Conservation (phyloP, 1,284 basidiomycete species). For the Heterobasidion occidentale region DNA sequence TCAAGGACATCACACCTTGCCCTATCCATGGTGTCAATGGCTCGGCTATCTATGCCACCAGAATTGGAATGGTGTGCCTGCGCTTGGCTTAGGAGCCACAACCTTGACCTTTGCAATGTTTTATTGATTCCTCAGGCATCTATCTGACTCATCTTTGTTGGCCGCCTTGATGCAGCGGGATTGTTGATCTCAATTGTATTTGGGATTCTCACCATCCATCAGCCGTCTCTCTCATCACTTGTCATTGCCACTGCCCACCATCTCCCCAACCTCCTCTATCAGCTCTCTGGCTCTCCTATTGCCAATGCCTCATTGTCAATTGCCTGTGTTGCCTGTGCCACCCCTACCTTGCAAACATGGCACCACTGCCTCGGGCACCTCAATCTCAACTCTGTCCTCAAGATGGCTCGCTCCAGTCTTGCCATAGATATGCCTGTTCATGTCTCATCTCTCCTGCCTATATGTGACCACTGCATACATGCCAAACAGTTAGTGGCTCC, state of each 20-base stretch:
- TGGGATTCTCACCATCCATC: not conserved
- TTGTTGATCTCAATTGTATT: not conserved
- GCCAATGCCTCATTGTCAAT: not conserved
- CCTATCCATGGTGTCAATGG: not conserved
- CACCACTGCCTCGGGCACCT: constrained; percentile 20
- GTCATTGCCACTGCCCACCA: not conserved
- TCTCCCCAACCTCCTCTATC: not conserved
- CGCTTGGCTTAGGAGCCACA: not conserved
- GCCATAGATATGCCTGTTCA: constrained; percentile 24
- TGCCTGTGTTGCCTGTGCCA: not conserved
- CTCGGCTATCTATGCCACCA: not conserved
- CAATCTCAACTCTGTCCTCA: constrained; percentile 16
- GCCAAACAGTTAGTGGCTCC: constrained; percentile 12
- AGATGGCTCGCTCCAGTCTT: constrained; percentile 18
- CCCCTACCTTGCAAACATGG: constrained; percentile 21
- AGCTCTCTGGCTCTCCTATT: not conserved
- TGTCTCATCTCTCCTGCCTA: constrained; percentile 13
- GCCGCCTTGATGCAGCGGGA: not conserved
- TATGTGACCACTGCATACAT: constrained; percentile 16
- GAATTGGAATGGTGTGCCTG: not conserved
- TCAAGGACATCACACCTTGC: not conserved
- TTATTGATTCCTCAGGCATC: not conserved
- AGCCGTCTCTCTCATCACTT: too few species aligned
- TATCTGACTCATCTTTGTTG: not conserved
- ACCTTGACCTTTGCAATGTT: not conserved